Conservation (phyloP, 345 rosid genomes). For the Hypericum androsaemum region DNA sequence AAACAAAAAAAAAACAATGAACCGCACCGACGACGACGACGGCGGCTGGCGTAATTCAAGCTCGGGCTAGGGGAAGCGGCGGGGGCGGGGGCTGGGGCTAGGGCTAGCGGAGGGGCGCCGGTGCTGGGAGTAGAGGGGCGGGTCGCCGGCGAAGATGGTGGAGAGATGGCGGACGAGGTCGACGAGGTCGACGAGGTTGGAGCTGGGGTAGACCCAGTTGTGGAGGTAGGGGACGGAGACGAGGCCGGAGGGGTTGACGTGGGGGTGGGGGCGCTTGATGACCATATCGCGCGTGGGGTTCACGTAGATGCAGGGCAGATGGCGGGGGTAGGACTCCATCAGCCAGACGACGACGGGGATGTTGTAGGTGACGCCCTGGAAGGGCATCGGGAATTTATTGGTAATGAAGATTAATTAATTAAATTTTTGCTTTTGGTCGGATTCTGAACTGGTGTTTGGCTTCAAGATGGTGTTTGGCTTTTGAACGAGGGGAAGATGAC, state of each 20-base stretch:
- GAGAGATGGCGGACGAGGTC: conserved; percentile 53
- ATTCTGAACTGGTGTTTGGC: too few species aligned
- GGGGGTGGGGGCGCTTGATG: conserved; percentile 75
- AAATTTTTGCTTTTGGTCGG: too few species aligned
- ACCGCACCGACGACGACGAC: too few species aligned
- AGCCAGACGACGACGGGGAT: conserved; percentile 93
- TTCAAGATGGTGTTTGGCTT: too few species aligned
- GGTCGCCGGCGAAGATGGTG: conserved; percentile 54
- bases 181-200: conserved; percentile 67
- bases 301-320: conserved; percentile 75
- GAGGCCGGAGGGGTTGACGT: too few species aligned
- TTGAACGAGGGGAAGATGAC: too few species aligned
- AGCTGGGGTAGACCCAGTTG: too few species aligned
- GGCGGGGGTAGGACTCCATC: conserved; percentile 70
- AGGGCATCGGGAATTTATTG: too few species aligned
- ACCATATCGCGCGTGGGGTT: conserved; percentile 95
- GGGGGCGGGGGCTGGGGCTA: conserved; percentile 15
- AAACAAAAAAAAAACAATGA: too few species aligned
- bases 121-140: conserved; percentile 82
- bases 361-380: conserved; percentile 75
- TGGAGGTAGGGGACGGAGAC: too few species aligned
- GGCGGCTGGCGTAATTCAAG: conserved; percentile 16
- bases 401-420: too few species aligned
- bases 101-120: conserved; percentile 31
- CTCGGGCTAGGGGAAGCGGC: background rate